Conservation (phyloP, 768 basidiomycete genomes). For the Filobasidium floriforme region DNA sequence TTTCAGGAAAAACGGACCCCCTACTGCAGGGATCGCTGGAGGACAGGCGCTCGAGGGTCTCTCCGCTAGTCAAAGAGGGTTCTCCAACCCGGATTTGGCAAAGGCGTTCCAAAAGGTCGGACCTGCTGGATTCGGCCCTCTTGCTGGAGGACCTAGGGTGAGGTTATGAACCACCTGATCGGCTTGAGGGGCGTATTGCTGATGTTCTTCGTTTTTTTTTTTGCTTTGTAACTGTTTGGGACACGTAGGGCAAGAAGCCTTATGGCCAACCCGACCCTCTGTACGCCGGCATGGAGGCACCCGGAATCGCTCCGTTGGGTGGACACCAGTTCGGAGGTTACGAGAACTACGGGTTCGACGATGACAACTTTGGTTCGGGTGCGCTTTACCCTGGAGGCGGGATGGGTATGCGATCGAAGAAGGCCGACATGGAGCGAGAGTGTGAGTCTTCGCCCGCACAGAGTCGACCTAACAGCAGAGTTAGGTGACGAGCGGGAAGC, state of each 20-base stretch:
- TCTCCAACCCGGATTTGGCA: constrained; percentile 45
- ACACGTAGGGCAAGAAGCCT: constrained; percentile 18
- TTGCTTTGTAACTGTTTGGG: not conserved
- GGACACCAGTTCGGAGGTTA: constrained; percentile 25
- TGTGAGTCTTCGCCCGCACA: constrained; percentile 48
- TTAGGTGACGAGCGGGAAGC: not conserved
- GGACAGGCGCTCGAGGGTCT: constrained; percentile 29
- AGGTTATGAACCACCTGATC: constrained; percentile 14
- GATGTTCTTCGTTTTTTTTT: not conserved
- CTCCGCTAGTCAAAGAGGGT: constrained; percentile 39
- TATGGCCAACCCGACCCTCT: constrained; percentile 33
- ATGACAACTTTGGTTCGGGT: constrained; percentile 44
- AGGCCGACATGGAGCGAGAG: constrained; percentile 84
- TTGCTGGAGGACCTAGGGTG: constrained; percentile 34
- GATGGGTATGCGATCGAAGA: constrained; percentile 80
- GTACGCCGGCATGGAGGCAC: constrained; percentile 29
- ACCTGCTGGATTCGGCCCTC: constrained; percentile 30
- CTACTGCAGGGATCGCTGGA: constrained; percentile 22
- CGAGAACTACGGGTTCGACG: constrained; percentile 42
- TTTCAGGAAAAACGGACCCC: constrained; percentile 25
- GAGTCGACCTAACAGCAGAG: not conserved
- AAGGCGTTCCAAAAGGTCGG: constrained; percentile 41
- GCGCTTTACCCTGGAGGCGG: constrained; percentile 43
- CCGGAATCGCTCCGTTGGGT: constrained; percentile 24
- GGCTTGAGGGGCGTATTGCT: not conserved